Base-by-base conservation (phyloP, 1,284 basidiomycete genomes). In the Apiotrichum domesticum region DNA sequence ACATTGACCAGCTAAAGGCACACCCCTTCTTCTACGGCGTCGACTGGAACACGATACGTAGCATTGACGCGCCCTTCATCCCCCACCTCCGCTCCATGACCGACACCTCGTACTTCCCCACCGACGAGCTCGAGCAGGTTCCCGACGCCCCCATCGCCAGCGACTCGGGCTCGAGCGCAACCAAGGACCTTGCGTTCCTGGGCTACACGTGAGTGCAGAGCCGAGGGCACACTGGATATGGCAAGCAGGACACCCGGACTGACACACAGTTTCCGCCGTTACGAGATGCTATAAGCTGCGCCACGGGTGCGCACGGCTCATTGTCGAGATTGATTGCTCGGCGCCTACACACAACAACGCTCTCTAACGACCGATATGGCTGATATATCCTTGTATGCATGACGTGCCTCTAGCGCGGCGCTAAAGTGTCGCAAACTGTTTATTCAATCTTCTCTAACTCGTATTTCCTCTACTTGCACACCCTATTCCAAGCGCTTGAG, bases 11-110 rank as follows among this genome's bases (percentile, higher is more conserved):
- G 76, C 87, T 97, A 79, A 97, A 95, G 78, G 82, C 83, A 9
- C 95, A 98, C 77, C 85, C 90, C 2, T 98, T 98, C 84, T 98
- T 98, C 79, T 90, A 87, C 66, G 95, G 95, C 40, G 95, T 95
- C 29, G 94, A 96, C 77, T 98, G 94, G 94, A 80, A 82, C 35
- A 83, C 86, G 3, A 87, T 98, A 71, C 85, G 94, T 40, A 84
- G 89, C 62, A 97, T 98, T 62, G 90, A 95, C 65, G 91, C 93
- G 33, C 95, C 95, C 0, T 98, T 97, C 72, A 90, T 98, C 29
- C 95, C 95, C 3, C 89, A 87, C 60, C 81, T 98, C 50, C 87
- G 88, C 63, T 92, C 88, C 35, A 87, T 91, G 70, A 96, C 92
- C 29, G 94, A 97, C 72, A 63, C 62, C 11, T 90, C 87, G 7